A percentile compares a stretch with the other conserved stretches of the same genome.
Conservation (phyloP, 2,329 filamentous ascomycete species). For the Zasmidium cellare region DNA sequence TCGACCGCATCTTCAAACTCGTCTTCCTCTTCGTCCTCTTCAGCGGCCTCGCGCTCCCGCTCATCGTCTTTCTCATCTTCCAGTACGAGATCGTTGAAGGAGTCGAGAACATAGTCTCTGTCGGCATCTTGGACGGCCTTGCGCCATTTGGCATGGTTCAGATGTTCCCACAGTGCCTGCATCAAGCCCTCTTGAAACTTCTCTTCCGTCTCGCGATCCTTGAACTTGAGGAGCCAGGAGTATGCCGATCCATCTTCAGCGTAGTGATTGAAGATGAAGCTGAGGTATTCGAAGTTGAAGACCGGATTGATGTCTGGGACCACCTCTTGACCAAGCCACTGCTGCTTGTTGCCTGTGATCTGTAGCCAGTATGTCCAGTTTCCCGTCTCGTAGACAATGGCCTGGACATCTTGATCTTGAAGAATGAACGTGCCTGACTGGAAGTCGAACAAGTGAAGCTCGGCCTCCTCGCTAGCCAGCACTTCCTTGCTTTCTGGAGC, state of each 20-base stretch:
- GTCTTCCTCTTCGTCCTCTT: slow-evolving; percentile 55
- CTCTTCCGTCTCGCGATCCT: slow-evolving; percentile 76
- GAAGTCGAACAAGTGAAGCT: slow-evolving; percentile 94
- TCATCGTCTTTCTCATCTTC: slow-evolving; percentile 67
- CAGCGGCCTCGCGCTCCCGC: slow-evolving; percentile 55
- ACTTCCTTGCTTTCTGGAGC: slow-evolving; percentile 71
- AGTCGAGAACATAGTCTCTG: slow-evolving; percentile 89
- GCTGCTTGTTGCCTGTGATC: slow-evolving; percentile 70
- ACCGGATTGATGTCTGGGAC: slow-evolving; percentile 93
- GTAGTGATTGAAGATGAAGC: slow-evolving; percentile 99
- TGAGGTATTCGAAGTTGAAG: slow-evolving; percentile 98
- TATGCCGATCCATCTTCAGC: slow-evolving; percentile 83
- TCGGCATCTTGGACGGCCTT: slow-evolving; percentile 86
- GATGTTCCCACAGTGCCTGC: slow-evolving; percentile 93
- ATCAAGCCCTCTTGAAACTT: slow-evolving; percentile 91
- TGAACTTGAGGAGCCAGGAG: slow-evolving; percentile 94
- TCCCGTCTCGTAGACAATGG: slow-evolving; percentile 81
- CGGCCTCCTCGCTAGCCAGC: slow-evolving; percentile 72
- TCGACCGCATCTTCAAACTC: slow-evolving; percentile 65
- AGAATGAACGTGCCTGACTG: slow-evolving; percentile 79
- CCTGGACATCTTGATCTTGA: slow-evolving; percentile 73
- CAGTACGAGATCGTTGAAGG: slow-evolving; percentile 92
- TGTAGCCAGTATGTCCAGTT: slow-evolving; percentile 97
- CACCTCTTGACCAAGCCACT: slow-evolving; percentile 85
- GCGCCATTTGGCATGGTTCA: slow-evolving; percentile 91